Conservation (phyloP, 2,329 filamentous ascomycete species). For the Ceratocystis lukuohia region DNA sequence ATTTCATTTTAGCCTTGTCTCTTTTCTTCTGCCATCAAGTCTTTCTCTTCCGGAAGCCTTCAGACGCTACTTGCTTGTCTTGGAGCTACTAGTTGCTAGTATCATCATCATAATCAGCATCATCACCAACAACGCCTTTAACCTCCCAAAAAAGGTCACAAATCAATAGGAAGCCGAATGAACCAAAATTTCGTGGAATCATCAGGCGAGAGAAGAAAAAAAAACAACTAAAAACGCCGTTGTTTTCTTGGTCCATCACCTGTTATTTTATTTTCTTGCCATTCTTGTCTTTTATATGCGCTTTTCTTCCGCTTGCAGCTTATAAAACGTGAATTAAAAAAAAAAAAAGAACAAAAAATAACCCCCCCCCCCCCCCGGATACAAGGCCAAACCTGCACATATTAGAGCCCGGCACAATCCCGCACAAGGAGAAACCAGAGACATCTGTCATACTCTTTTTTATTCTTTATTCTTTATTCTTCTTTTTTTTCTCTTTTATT, state of each 20-base stretch:
- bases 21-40: not conserved
- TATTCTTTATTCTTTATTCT: slow-evolving; percentile 14
- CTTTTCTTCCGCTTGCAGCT: slow-evolving; percentile 1
- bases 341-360: not conserved
- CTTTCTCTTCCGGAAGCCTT: not conserved
- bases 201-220: not conserved
- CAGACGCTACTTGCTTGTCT: not conserved
- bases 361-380: not conserved
- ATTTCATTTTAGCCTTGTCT: slow-evolving; percentile 12
- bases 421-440: not conserved
- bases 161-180: not conserved
- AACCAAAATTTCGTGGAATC: too few species aligned
- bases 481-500: slow-evolving; percentile 19
- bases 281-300: not conserved
- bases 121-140: not conserved
- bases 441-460: slow-evolving; percentile 10
- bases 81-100: too few species aligned
- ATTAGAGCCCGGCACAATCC: not conserved
- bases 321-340: not conserved
- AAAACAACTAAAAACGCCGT: not conserved
- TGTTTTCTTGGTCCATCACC: not conserved
- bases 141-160: not conserved
- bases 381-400: not conserved
- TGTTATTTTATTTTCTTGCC: not conserved
- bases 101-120: not conserved